A percentile compares a stretch with the other conserved stretches of the same genome.
Conservation (phyloP, 768 basidiomycete species). For the Ephemerocybe angulata region DNA sequence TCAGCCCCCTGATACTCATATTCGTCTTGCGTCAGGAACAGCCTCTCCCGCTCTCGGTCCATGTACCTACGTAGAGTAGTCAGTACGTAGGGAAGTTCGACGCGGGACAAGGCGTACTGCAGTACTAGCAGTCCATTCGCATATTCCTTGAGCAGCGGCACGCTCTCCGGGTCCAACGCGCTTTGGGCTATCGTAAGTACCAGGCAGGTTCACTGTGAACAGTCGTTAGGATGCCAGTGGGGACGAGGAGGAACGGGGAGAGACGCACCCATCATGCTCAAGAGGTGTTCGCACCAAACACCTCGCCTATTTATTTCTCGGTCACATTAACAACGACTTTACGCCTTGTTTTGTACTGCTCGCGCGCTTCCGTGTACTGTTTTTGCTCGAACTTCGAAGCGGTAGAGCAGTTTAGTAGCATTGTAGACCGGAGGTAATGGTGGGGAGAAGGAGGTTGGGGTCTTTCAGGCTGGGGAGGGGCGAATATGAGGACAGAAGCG, state of each 20-base stretch:
- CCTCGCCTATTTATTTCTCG: conserved; percentile 82
- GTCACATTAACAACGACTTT: conserved; percentile 56
- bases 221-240: conserved; percentile 3
- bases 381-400: conserved; percentile 91
- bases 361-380: conserved; percentile 81
- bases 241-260: neutral
- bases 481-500: neutral
- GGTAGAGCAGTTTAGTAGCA: conserved; percentile 94
- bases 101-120: conserved; percentile 47
- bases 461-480: conserved; percentile 53
- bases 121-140: conserved; percentile 88
- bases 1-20: too few species aligned
- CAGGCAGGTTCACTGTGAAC: conserved; percentile 77
- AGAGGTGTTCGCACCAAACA: conserved; percentile 92
- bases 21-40: too few species aligned
- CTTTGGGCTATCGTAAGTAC: conserved; percentile 87
- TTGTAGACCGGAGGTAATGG: conserved; percentile 79
- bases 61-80: too few species aligned
- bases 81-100: too few species aligned
- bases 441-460: conserved; percentile 66
- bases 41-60: too few species aligned
- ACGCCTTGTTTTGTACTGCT: conserved; percentile 67
- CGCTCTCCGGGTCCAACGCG: conserved; percentile 86
- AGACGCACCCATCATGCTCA: conserved; percentile 83
- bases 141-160: conserved; percentile 80